Evolutionary conservation across 805 yeast genomes (phyloP), one percentile per base, ranked within the genome.

Genomic region (Blastobotrys americana): DNA sequence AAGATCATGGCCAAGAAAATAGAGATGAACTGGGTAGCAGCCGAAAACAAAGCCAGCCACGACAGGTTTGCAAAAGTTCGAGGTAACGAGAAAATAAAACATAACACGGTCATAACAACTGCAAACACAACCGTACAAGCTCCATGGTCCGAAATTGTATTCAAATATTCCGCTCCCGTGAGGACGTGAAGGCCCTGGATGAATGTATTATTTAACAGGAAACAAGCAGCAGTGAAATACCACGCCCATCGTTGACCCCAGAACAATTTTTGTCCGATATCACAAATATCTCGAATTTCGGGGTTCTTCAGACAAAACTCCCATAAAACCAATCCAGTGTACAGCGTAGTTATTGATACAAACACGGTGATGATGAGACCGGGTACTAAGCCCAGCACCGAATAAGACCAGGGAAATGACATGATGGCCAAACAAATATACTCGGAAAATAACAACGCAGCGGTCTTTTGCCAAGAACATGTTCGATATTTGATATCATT

Each of bases 321-420:
- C 37, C 73, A 68, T 48, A 77, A 69, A 40, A 65, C 72, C n/a
- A 69, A 58, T 1, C 81, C 80, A 1, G 83, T 77, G 60, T 77
- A 77, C 23, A 74, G 61, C 19, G 73, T 77, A 4, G 75, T 69
- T 18, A 68, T 48, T 1, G 80, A 68, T 3, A 77, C 76, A 42
- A 72, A 71, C 1, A 69, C 68, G 0, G 82, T 77, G 40, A 77
- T 54, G 22, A 77, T 72, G 21, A 77, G 61, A 1, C 82, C 83
- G 1, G 81, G 80, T 1, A 77, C 72, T 5, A 77, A 58, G 0
- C 83, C 83, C 16, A 77, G 60, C 2, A 77, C 77, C 2, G 81
- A 74, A 52, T 74, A 77, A 8, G 80, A 73, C 80, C 81, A 76
- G 0, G 83, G 83, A 56, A 77, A 77, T n/a, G 80, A 73, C 77